Conservation (phyloP, 1,284 basidiomycete genomes). For the Waitea zeae region DNA sequence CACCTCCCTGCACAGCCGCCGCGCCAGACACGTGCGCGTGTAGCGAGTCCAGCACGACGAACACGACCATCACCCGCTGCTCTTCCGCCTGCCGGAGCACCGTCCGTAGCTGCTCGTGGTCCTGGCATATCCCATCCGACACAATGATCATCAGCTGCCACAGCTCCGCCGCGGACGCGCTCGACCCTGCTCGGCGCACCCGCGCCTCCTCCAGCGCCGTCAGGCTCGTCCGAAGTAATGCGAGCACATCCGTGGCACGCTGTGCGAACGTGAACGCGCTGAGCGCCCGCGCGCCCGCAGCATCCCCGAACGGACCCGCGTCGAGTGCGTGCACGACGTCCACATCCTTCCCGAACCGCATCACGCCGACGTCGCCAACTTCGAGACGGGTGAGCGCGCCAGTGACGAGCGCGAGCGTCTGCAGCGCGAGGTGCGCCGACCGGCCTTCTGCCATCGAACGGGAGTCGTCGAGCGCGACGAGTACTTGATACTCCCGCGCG, state of each 20-base stretch:
- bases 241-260: constrained; percentile 78
- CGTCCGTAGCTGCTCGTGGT: constrained; percentile 74
- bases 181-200: constrained; percentile 40
- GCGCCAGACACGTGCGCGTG: too few relatives aligned
- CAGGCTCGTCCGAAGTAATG: constrained; percentile 75
- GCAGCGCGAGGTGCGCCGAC: constrained; percentile 87
- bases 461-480: constrained; percentile 92
- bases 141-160: constrained; percentile 99
- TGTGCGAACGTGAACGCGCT: constrained; percentile 84
- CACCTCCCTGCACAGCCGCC: not conserved
- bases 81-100: constrained; percentile 78
- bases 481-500: constrained; percentile 90
- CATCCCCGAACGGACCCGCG: constrained; percentile 60
- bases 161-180: constrained; percentile 60
- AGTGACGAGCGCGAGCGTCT: constrained; percentile 85
- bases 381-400: constrained; percentile 87
- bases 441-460: constrained; percentile 92
- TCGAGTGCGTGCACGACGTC: constrained; percentile 77
- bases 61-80: constrained; percentile 91
- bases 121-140: constrained; percentile 96
- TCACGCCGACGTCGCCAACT: constrained; percentile 87
- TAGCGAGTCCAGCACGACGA: constrained; percentile 89
- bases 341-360: constrained; percentile 78
- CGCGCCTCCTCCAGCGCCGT: constrained; percentile 61
- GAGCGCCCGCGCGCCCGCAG: constrained; percentile 67